Base-by-base conservation (phyloP, 176 grass and related monocot species). In the Oryza nivara region DNA sequence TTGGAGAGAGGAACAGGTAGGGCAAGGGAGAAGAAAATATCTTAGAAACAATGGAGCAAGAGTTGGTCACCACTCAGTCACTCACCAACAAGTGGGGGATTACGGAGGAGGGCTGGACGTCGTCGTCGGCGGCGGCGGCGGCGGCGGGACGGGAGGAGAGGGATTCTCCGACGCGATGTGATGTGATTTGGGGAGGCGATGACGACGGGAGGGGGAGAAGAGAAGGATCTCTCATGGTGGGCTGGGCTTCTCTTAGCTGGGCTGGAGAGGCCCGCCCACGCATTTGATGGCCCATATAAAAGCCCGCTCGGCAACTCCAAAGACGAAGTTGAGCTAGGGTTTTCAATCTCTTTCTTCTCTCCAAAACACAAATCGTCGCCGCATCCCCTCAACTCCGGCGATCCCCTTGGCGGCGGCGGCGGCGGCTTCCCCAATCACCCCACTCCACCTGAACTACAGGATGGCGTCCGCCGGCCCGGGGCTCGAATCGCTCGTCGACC, bases 401-500 rank as follows among this genome's bases (percentile, higher is more conserved):
- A 4, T 51, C 48, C 48, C 48, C 48, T 16, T 51, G 12, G 44
- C 22, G 71, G 16, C 46, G 11, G 16, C 46, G 11, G 65, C 38
- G 64, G 19, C 3, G 19, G 58, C 58, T n/a, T 63, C 19, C 58
- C 8, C 0, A 63, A 63, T 63, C 58, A 23, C 58, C 10, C n/a
- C 58, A 20, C 58, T 58, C 54, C 17, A 58, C 54, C 19, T 17
- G 17, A 56, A 56, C 7, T 56, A 56, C 52, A 20, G 71, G 46
- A 92, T 92, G 86, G 79, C 79, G 4, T 60, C 91, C 70, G 86
- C 78, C 0, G 86, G 88, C 5, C 74, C 90, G 46, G 83, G 87
- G 67, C 93, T 91, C 22, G 85, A 97, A 70, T 88, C 88, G 28
- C 88, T 93, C 56, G 91, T 97, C 35, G 82, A 97, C 75, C 91